These are phyloP conservation scores for Schrenkiella parvula DNA, from an alignment of 345 rosid species.

Conservation along the genomic window DNA sequence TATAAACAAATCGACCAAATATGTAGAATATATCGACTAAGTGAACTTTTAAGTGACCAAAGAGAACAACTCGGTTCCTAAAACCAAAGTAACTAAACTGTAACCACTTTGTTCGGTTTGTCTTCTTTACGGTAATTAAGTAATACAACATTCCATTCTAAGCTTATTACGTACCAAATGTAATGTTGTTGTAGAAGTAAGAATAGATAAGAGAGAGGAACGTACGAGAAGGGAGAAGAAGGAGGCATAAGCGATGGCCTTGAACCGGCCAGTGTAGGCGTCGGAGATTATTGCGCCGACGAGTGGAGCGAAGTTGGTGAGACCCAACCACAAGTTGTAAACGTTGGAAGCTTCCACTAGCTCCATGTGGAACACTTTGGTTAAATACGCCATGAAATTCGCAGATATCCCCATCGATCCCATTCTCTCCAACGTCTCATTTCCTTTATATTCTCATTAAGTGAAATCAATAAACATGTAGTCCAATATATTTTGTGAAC, in stretches of 20 bases:
- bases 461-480: background rate
- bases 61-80: background rate
- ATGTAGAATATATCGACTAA: background rate
- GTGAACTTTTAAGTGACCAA: background rate
- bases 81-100: background rate
- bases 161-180: background rate
- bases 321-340: slow-evolving; percentile 51
- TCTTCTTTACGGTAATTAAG: background rate
- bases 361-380: slow-evolving; percentile 44
- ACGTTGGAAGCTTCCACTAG: slow-evolving; percentile 47
- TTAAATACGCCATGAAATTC: slow-evolving; percentile 56
- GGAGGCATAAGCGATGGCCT: slow-evolving; percentile 50
- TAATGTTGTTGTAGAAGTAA: background rate
- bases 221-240: slow-evolving; percentile 53
- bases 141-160: background rate
- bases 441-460: slow-evolving; percentile 39
- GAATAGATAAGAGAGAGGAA: background rate
- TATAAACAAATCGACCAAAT: background rate
- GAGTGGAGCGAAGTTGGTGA: slow-evolving; percentile 49
- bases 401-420: slow-evolving; percentile 52
- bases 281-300: slow-evolving; percentile 65
- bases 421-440: slow-evolving; percentile 68
- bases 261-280: slow-evolving; percentile 49
- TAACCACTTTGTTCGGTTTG: background rate
- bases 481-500: background rate